A percentile compares a stretch with the other conserved stretches of the same genome.
Conservation (phyloP, 192 early-diverging fungal species). For the Umbelopsis ramanniana region DNA sequence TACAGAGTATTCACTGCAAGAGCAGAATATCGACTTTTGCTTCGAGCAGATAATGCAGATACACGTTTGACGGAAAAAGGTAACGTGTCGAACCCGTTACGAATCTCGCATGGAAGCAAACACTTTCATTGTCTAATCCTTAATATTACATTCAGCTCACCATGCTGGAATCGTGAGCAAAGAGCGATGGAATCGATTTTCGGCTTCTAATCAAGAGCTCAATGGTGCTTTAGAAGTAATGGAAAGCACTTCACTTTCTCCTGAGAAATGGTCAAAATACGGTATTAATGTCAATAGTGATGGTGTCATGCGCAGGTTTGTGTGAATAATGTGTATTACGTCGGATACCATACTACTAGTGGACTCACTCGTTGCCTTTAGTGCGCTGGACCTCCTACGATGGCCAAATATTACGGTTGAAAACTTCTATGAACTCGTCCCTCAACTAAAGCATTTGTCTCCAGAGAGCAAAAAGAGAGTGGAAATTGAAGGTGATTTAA, state of each 20-base stretch:
- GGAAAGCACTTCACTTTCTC: conserved; percentile 49
- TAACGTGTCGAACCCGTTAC: background rate
- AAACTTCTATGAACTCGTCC: conserved; percentile 54
- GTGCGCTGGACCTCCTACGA: conserved; percentile 55
- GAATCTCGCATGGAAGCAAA: background rate
- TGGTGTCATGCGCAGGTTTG: conserved; percentile 30
- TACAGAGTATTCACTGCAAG: conserved; percentile 85
- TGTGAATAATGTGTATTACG: background rate
- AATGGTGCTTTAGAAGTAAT: conserved; percentile 52
- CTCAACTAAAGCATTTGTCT: conserved; percentile 56
- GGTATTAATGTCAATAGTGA: conserved; percentile 32
- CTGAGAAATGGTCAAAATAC: conserved; percentile 57
- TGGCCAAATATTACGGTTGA: conserved; percentile 52
- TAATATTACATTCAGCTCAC: conserved; percentile 37
- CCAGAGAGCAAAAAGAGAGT: conserved; percentile 57
- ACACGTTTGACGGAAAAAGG: conserved; percentile 72
- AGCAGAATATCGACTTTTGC: conserved; percentile 77
- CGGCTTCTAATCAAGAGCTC: conserved; percentile 51
- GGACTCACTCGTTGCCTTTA: conserved; percentile 12
- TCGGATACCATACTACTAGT: background rate
- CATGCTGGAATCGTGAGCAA: conserved; percentile 56
- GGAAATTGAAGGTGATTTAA: conserved; percentile 54
- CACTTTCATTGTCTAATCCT: too few relatives aligned
- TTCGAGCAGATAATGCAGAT: conserved; percentile 83
- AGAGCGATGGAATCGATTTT: conserved; percentile 51